Percentiles rank a stretch among this genome's conserved stretches.
These are phyloP conservation scores for Anthostomella pinea DNA, from an alignment of 2,329 filamentous ascomycete genomes.

Conservation along the genomic window DNA sequence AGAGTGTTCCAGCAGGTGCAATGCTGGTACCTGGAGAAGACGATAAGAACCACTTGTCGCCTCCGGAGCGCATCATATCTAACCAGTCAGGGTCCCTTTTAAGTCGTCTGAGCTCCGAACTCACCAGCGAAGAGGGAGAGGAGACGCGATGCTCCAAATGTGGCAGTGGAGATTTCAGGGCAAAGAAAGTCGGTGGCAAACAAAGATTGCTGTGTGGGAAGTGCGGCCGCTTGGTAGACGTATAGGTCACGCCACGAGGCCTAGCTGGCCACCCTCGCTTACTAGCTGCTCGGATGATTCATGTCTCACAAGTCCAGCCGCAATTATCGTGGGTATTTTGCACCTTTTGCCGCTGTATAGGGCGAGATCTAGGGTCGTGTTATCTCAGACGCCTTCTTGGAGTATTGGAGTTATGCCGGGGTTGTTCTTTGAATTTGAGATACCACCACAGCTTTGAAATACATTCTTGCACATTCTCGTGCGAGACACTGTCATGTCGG, in stretches of 20 bases:
- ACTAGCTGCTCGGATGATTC: conserved; percentile 5
- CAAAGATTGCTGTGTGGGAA: conserved; percentile 60
- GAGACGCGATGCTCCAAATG: conserved; percentile 57
- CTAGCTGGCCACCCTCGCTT: not conserved
- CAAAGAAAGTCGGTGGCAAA: conserved; percentile 50
- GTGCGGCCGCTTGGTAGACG: conserved; percentile 39
- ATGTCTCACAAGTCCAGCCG: too few species aligned
- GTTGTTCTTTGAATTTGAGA: too few species aligned
- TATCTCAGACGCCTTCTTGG: too few species aligned
- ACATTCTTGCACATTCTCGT: too few species aligned
- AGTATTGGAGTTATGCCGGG: too few species aligned
- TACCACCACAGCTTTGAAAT: too few species aligned
- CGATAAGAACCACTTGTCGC: conserved; percentile 9
- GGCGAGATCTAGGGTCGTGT: too few species aligned
- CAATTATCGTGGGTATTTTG: too few species aligned
- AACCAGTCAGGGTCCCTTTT: conserved; percentile 39
- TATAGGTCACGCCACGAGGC: not conserved
- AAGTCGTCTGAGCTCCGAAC: conserved; percentile 59
- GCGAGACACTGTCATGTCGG: too few species aligned
- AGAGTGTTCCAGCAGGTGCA: conserved; percentile 16
- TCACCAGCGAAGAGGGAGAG: conserved; percentile 45
- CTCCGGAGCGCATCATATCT: conserved; percentile 9
- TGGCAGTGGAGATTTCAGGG: conserved; percentile 59
- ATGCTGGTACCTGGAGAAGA: conserved; percentile 11
- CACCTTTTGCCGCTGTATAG: too few species aligned